A percentile compares a stretch with the other conserved stretches of the same genome.
Conservation (phyloP, 192 early-diverging fungal genomes). For the Coemansia sp. region DNA sequence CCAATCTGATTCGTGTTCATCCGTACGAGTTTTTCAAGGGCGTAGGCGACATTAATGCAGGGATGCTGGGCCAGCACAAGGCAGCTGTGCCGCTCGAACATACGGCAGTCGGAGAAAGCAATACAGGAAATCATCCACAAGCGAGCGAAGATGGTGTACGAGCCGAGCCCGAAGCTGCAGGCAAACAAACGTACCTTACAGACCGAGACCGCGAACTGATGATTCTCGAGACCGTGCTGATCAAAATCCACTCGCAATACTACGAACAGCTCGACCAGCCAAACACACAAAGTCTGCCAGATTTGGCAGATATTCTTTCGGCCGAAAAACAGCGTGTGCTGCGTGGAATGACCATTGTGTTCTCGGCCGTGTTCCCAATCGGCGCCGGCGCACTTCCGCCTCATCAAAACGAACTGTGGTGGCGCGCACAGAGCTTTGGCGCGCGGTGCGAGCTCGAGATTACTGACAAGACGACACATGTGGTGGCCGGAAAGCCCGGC, state of each 20-base stretch:
- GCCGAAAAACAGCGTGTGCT: slow-evolving; percentile 65
- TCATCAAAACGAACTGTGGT: slow-evolving; percentile 76
- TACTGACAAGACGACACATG: slow-evolving; percentile 71
- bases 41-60: slow-evolving; percentile 95
- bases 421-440: slow-evolving; percentile 77
- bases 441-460: slow-evolving; percentile 71
- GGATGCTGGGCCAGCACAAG: slow-evolving; percentile 2
- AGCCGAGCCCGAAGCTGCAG: slow-evolving; percentile 15
- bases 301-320: slow-evolving; percentile 60
- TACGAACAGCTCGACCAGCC: slow-evolving; percentile 56
- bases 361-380: slow-evolving; percentile 80
- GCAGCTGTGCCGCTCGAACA: slow-evolving; percentile 7
- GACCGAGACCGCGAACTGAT: slow-evolving; percentile 64
- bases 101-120: slow-evolving; percentile 2
- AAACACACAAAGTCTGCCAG: slow-evolving; percentile 6
- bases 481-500: slow-evolving; percentile 80
- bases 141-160: slow-evolving; percentile 22
- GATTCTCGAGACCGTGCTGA: slow-evolving; percentile 60
- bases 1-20: slow-evolving; percentile 83
- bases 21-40: slow-evolving; percentile 95
- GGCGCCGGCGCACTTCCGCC: slow-evolving; percentile 53
- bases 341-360: slow-evolving; percentile 67
- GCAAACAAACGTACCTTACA: slow-evolving; percentile 20
- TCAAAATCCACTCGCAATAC: slow-evolving; percentile 66
- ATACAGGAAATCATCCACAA: slow-evolving; percentile 15